Conservation (phyloP, 768 basidiomycete species). For the Tulasnella sp. region DNA sequence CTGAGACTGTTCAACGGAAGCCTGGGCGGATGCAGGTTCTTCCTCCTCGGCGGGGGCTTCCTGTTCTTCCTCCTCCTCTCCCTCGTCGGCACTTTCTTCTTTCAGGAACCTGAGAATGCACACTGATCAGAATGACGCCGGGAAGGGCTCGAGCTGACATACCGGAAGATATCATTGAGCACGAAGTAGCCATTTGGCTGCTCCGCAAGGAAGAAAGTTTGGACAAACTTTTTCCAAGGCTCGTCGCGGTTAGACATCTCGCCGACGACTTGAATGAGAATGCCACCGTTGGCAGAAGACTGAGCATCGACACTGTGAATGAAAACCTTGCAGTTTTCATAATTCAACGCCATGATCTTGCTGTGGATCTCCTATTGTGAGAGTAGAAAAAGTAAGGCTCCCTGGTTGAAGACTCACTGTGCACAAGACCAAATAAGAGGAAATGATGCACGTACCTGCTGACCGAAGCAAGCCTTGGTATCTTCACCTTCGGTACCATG, state of each 20-base stretch:
- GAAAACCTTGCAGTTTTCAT: constrained; percentile 97
- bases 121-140: not conserved
- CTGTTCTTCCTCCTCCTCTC: constrained; percentile 51
- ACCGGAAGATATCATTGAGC: constrained; percentile 95
- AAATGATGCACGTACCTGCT: constrained; percentile 59
- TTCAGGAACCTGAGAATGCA: constrained; percentile 67
- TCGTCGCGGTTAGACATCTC: constrained; percentile 94
- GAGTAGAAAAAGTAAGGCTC: not conserved
- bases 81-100: constrained; percentile 82
- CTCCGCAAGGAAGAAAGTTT: constrained; percentile 99
- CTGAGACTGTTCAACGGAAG: constrained; percentile 21
- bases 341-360: constrained; percentile 90
- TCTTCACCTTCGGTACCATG: constrained; percentile 98
- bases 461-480: constrained; percentile 79
- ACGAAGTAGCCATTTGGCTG: constrained; percentile 99
- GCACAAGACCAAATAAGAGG: constrained; percentile 17
- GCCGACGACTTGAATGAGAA: constrained; percentile 98
- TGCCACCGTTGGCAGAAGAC: constrained; percentile 88
- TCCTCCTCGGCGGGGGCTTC: constrained; percentile 41
- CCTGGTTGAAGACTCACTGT: not conserved
- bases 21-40: constrained; percentile 34
- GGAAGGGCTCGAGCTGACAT: not conserved
- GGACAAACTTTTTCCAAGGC: constrained; percentile 96
- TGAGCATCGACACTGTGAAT: constrained; percentile 98
- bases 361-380: constrained; percentile 86